Evolutionary conservation across 139 green algal species (phyloP), one percentile per base, ranked within the genome.

Genomic region (Chlorella sp.): DNA sequence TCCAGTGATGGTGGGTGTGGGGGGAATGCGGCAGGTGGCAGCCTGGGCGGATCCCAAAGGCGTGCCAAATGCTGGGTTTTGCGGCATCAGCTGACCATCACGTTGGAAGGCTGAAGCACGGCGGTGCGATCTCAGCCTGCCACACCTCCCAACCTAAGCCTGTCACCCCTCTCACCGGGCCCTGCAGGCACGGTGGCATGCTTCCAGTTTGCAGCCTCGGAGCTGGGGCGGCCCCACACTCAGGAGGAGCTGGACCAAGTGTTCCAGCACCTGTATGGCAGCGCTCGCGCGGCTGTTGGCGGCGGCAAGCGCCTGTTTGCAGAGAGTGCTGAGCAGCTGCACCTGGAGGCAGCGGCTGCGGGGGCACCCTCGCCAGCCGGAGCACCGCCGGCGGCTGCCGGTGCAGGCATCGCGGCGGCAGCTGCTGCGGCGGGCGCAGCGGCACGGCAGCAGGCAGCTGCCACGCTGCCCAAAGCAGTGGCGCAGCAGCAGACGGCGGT

Each of bases 261-360:
- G 6, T 87, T 95, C 55, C 30, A 85, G 62, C 17, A 89, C 62
- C 86, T 94, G 51, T 97, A 97, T 83, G 95, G 93, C 17, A 81
- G 86, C 32, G 78, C 30, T 17, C 12, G 63, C 38, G 76, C 12
- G 34, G 60, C 30, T 51, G 36, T 30, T 13, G 68, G 80, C 70
- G 65, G 51, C 51, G 51, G 63, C 68, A 84, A n/a, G n/a, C 74
- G 64, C 56, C 67, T 81, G 25, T 88, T 93, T 60, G 78, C 85
- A 0, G 90, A 93, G 70, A 87, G 67, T 44, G 89, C 85, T 44
- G 89, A 85, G 25, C 89, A 91, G 78, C 80, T 92, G 70, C 65
- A 64, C 11, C 44, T 71, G 12, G 79, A 84, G 79, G 79, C 30
- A 20, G 64, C 78, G 32, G 55, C 15, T 25, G 25, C 44, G 13